Base-by-base conservation (phyloP, 1,284 basidiomycete species). In the Coniferiporia sulphurascens region DNA sequence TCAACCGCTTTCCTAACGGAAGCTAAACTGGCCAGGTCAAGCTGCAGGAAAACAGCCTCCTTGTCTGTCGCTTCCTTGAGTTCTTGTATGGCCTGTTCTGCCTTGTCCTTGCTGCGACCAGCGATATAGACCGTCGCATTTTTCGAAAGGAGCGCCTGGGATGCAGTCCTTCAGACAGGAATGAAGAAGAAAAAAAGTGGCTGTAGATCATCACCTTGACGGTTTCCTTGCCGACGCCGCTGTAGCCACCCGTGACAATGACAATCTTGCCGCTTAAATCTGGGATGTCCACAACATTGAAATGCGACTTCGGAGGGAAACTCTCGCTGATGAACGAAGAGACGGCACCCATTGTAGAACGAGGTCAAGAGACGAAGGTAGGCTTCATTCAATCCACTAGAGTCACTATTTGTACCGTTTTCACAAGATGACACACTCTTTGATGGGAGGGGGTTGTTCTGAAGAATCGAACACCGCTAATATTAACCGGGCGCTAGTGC, bases 91-190 rank as follows among this genome's bases (percentile, higher is more conserved):
- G 80, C 80, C 2, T 71, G 68, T 8, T 71, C 58, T 0, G 76
- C 78, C 54, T 76, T 79, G 17, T 67, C 62, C 52, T 69, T 65
- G 52, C 67, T 73, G 2, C 84, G 74, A 13, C 76, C 72, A 0
- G 78, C 80, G 59, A 85, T 70, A 68, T 83, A 84, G 1, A 85
- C 83, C 55, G 74, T 81, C 4, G 80, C 81, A 53, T 79, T 77
- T 61, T 76, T 72, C 15, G 69, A 61, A 48, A 81, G 72, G 12
- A 82, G 72, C 7, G 41, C 41, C 41, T 43, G n/a, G n/a, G 8
- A 7, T 43, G 41, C 10, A 13, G 8, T n/a, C 10, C 41, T 43
- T n/a, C 10, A 43, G 41, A 43, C 10, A 43, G 8, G 41, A 7
- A n/a, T n/a, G n/a, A n/a, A n/a, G n/a, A n/a, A n/a, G n/a, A n/a